Base-by-base conservation (phyloP, 768 basidiomycete species). In the Epithele typhae region DNA sequence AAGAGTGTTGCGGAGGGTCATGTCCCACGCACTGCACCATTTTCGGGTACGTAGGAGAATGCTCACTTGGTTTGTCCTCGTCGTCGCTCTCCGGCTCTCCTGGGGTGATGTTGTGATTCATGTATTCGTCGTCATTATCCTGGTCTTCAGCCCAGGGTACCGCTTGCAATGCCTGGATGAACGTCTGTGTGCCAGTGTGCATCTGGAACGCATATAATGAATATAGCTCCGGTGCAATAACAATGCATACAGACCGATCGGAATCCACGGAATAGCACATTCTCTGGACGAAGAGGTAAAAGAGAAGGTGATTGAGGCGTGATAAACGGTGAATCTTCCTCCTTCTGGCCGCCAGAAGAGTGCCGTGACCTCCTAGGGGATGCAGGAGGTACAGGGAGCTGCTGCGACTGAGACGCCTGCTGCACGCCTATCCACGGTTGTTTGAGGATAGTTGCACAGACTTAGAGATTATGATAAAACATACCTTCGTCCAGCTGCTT, bases 101-200 rank as follows among this genome's bases (percentile, higher is more conserved):
- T 24, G 73, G 67, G 46, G 65, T 67, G 4, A 63, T 59, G 40
- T 71, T 60, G 30, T 70, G 71, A 48, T 69, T 64, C 10, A 71
- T 58, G 23, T 72, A 64, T 39, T 83, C 87, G 33, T 86, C 84
- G 25, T 84, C 82, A 46, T 80, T 81, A 52, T 90, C 85, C 8
- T 76, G 73, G 49, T 75, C 77, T 33, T 82, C 80, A 25, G 76
- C 74, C 84, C 83, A 87, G 17, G 90, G 91, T 34, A 92, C 72
- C 2, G 88, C 90, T 58, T 92, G 90, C 12, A 92, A 72, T 3
- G 87, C 90, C 67, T 92, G 90, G 32, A 92, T 92, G 40, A 92
- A 78, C 3, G 90, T 87, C 61, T 92, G 91, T 3, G 90, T 92
- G 14, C 90, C 90, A 21, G 82, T 79, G 33, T 87, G 83, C 81